Evolutionary conservation across 2,329 filamentous ascomycete genomes (phyloP).

Genomic region (Aspergillus quadrilineatus): DNA sequence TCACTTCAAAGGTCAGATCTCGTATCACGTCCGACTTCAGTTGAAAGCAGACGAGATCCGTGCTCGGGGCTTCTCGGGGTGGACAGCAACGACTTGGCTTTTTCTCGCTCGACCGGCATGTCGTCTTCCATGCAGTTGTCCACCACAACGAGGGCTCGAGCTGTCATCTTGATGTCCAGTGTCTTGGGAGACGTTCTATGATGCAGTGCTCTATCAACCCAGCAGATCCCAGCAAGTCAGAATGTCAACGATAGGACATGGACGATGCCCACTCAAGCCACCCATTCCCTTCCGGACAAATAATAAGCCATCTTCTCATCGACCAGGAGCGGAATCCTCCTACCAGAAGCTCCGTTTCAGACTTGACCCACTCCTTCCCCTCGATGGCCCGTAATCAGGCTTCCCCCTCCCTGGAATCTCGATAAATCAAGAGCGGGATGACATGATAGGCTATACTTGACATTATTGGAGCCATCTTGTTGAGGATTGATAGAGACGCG

Average conservation of each 20-base stretch:
- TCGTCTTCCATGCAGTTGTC: too few relatives aligned
- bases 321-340: neutral
- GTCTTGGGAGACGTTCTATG: neutral
- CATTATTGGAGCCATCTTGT: neutral
- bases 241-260: conserved; percentile 2
- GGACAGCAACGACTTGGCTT: neutral
- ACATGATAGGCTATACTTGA: neutral
- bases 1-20: neutral
- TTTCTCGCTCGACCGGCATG: neutral
- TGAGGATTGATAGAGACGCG: conserved; percentile 3
- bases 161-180: neutral
- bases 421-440: neutral
- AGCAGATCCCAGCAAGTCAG: neutral
- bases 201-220: neutral
- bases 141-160: neutral
- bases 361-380: neutral
- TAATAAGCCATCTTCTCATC: neutral
- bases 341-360: conserved; percentile 1
- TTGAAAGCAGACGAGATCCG: neutral
- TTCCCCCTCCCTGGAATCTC: neutral
- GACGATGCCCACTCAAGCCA: conserved; percentile 4
- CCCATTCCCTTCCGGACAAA: neutral
- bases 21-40: neutral
- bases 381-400: neutral
- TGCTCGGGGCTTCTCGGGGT: neutral